These are phyloP conservation scores for Saksenaea vasiformis DNA, from an alignment of 371 early-diverging fungal species.

Conservation along the genomic window DNA sequence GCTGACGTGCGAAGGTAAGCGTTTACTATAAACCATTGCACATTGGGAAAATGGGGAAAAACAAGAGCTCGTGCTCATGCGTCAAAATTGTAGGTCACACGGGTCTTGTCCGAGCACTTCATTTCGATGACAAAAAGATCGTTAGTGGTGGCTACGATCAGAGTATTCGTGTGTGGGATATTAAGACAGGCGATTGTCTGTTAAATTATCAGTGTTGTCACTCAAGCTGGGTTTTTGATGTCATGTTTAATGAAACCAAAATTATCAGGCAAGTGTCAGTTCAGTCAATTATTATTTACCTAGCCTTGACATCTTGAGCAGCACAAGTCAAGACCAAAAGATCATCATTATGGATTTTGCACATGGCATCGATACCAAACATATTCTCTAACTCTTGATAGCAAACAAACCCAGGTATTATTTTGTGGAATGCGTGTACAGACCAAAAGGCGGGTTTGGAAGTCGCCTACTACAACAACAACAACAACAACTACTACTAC, in stretches of 20 bases:
- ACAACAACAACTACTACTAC: no score
- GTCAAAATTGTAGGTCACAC: constrained; percentile 89
- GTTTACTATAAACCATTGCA: not conserved
- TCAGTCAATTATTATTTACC: no score
- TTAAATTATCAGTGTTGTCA: constrained; percentile 73
- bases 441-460: constrained; percentile 5
- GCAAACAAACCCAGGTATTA: not conserved
- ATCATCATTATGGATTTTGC: not conserved
- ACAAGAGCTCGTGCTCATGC: no score
- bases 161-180: constrained; percentile 93
- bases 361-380: constrained; percentile 2
- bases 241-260: constrained; percentile 77
- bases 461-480: constrained; percentile 2
- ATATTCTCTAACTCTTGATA: not conserved
- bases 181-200: constrained; percentile 38
- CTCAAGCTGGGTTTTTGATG: constrained; percentile 94
- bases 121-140: constrained; percentile 63
- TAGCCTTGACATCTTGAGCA: not conserved
- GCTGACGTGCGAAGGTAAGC: constrained; percentile 48
- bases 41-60: not conserved
- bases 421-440: constrained; percentile 4
- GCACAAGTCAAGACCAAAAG: constrained; percentile 4
- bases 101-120: constrained; percentile 89
- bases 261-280: constrained; percentile 71
- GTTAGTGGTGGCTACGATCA: constrained; percentile 81